Conservation (phyloP, 441 rosid species). For the Euphorbia schlechtendalii region DNA sequence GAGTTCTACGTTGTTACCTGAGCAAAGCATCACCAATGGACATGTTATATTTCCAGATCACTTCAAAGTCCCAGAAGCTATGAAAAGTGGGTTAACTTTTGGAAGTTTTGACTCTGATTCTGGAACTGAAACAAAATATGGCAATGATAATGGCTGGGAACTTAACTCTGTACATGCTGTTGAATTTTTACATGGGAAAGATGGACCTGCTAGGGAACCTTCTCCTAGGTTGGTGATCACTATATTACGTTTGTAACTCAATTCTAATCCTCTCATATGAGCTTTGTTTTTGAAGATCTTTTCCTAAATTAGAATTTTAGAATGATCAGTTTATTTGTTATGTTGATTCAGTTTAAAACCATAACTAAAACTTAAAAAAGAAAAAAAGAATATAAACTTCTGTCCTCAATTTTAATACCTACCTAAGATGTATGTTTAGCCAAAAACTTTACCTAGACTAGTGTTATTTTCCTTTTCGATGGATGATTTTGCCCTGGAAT, state of each 20-base stretch:
- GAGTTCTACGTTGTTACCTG: conserved; percentile 26
- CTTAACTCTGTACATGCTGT: conserved; percentile 27
- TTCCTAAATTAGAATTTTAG: background rate
- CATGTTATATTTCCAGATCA: conserved; percentile 78
- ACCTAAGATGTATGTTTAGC: background rate
- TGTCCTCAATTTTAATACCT: background rate
- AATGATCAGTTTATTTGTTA: background rate
- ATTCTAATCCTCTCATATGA: background rate
- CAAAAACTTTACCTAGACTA: background rate
- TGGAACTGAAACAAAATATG: conserved; percentile 26
- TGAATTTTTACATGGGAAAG: conserved; percentile 35
- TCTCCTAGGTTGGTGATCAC: conserved; percentile 51
- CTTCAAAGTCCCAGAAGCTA: conserved; percentile 58
- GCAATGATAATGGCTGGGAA: conserved; percentile 26
- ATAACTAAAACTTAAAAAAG: background rate
- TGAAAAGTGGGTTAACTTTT: conserved; percentile 68
- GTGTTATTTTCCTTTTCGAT: background rate
- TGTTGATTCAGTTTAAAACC: background rate
- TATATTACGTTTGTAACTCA: background rate
- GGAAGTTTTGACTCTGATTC: conserved; percentile 68
- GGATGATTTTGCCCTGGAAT: background rate
- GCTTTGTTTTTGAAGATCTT: background rate
- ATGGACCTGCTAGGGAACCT: conserved; percentile 36
- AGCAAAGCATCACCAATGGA: conserved; percentile 34
- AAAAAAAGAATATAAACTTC: background rate